phyloP scores from a whole-genome alignment of 2,329 filamentous ascomycete species.

The Chaetomiaceae sp. region DNA sequence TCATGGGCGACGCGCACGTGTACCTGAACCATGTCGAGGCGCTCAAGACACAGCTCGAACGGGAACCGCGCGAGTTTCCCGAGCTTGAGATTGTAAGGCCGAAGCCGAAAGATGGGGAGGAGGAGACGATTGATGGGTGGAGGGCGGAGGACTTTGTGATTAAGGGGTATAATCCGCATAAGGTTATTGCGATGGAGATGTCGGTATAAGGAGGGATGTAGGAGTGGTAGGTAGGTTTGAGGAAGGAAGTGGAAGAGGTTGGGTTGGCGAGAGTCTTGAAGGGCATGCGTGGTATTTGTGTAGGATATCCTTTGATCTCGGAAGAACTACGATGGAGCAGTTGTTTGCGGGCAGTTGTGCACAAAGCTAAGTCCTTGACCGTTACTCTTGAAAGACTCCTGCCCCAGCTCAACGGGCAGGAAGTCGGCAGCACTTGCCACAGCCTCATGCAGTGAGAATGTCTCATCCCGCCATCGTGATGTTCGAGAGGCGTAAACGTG shows the following conservation, averaged over 20 bases:
- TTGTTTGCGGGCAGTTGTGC: too few relatives aligned
- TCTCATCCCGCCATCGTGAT: too few relatives aligned
- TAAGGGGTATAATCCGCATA: conserved; percentile 84
- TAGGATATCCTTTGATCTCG: too few relatives aligned
- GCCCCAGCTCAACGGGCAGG: too few relatives aligned
- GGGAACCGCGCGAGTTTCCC: conserved; percentile 79
- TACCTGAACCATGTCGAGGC: conserved; percentile 92
- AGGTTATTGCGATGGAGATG: conserved; percentile 97
- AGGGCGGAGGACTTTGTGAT: conserved; percentile 82
- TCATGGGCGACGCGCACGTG: conserved; percentile 97
- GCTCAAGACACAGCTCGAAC: conserved; percentile 70
- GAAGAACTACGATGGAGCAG: too few relatives aligned
- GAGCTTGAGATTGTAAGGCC: conserved; percentile 59
- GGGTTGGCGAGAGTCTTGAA: neutral
- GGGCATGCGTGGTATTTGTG: neutral
- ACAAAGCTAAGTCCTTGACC: too few relatives aligned
- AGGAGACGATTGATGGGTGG: conserved; percentile 77
- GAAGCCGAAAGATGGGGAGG: conserved; percentile 35
- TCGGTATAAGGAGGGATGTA: conserved; percentile 59
- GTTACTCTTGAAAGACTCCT: neutral
- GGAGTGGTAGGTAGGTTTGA: too few relatives aligned
- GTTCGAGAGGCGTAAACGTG: too few relatives aligned
- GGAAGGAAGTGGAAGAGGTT: neutral
- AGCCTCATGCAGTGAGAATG: too few relatives aligned
- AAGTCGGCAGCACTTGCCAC: neutral